These are phyloP conservation scores for Gaultheria prostrata DNA, from an alignment of 148 eudicot genomes.

Conservation along the genomic window DNA sequence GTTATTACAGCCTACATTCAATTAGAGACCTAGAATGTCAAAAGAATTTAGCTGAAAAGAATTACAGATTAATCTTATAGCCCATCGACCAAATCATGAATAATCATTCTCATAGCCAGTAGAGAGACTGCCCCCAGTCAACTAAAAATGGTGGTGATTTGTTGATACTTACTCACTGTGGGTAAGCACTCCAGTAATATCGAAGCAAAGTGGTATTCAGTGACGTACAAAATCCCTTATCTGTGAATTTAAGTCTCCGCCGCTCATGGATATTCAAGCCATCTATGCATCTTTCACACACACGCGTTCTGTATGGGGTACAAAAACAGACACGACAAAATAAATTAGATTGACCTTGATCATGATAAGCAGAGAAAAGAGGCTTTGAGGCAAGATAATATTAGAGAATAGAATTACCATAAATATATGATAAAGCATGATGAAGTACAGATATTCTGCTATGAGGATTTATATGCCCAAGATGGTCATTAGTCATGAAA, in stretches of 20 bases:
- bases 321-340: background rate
- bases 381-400: background rate
- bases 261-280: background rate
- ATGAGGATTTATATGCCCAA: background rate
- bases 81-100: background rate
- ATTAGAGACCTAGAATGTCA: background rate
- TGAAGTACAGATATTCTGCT: background rate
- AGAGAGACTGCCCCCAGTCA: background rate
- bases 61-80: background rate
- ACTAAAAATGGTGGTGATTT: background rate
- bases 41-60: slow-evolving; percentile 18
- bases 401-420: background rate
- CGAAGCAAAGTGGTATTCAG: slow-evolving; percentile 8
- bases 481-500: background rate
- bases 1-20: background rate
- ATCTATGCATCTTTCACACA: slow-evolving; percentile 55
- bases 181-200: slow-evolving; percentile 1
- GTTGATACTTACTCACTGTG: background rate
- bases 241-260: background rate
- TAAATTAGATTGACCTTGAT: background rate
- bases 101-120: slow-evolving; percentile 7
- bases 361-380: background rate
- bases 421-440: background rate
- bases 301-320: slow-evolving; percentile 53
- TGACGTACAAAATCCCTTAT: background rate